Evolutionary conservation across 1,284 basidiomycete species (phyloP).

Genomic region (Naganishia sp.): DNA sequence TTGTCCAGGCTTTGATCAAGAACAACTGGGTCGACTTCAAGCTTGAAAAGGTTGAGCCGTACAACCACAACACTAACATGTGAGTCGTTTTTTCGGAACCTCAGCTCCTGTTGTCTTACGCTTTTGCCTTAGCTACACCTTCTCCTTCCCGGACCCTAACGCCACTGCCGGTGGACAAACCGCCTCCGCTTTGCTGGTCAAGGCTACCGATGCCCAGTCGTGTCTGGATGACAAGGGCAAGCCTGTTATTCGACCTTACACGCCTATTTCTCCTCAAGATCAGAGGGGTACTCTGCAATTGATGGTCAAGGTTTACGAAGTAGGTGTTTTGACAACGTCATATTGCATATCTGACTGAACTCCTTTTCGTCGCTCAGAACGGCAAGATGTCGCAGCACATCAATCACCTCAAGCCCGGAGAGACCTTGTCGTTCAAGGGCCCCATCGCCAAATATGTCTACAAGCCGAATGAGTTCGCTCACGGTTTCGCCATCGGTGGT

Average conservation of each 20-base stretch:
- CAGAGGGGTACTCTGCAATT: conserved; percentile 73
- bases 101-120: background rate
- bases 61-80: conserved; percentile 88
- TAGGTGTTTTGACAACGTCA: conserved; percentile 34
- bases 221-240: conserved; percentile 75
- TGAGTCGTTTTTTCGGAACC: conserved; percentile 47
- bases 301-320: conserved; percentile 73
- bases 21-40: conserved; percentile 59
- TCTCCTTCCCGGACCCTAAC: conserved; percentile 79
- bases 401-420: conserved; percentile 70
- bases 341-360: background rate
- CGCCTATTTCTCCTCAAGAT: conserved; percentile 74
- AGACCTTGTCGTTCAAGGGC: conserved; percentile 84
- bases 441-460: conserved; percentile 81
- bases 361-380: conserved; percentile 61
- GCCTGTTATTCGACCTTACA: conserved; percentile 81
- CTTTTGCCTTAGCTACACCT: conserved; percentile 65
- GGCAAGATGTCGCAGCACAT: conserved; percentile 81
- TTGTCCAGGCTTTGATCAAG: conserved; percentile 37
- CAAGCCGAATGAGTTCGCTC: conserved; percentile 80
- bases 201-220: conserved; percentile 55
- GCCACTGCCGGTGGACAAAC: conserved; percentile 69
- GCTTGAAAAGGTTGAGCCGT: conserved; percentile 78
- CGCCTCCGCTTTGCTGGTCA: conserved; percentile 61
- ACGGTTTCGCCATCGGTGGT: conserved; percentile 86